These are phyloP conservation scores for Agrocybe chaxingu DNA, from an alignment of 768 basidiomycete species.

Conservation along the genomic window DNA sequence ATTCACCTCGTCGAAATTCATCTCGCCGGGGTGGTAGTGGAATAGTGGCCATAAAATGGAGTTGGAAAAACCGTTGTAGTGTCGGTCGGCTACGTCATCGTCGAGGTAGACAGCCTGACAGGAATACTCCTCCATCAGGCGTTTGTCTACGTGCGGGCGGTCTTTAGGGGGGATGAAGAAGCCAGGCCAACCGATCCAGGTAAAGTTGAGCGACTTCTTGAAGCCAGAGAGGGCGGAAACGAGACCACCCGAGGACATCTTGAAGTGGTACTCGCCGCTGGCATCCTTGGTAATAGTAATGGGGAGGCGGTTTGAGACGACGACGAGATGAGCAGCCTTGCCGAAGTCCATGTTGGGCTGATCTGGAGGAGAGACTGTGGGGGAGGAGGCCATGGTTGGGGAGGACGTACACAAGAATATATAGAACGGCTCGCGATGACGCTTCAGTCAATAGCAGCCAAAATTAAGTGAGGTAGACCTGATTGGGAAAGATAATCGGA, in stretches of 20 bases:
- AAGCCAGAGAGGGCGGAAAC: conserved; percentile 96
- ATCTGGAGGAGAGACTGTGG: conserved; percentile 24
- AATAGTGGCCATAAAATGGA: conserved; percentile 99
- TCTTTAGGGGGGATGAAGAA: conserved; percentile 93
- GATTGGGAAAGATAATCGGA: conserved; percentile 32
- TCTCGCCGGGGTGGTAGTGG: conserved; percentile 99
- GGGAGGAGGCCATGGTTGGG: conserved; percentile 23
- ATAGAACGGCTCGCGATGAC: conserved; percentile 15
- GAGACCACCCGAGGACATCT: conserved; percentile 98
- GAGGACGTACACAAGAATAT: conserved; percentile 14
- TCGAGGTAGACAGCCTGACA: conserved; percentile 98
- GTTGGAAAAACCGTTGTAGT: conserved; percentile 99
- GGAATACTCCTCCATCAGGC: conserved; percentile 91
- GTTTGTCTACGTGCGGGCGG: conserved; percentile 85
- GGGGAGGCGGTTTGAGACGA: conserved; percentile 94
- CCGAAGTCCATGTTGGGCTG: conserved; percentile 41
- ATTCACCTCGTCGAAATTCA: conserved; percentile 99
- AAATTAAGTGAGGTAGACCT: conserved; percentile 24
- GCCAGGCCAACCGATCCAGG: conserved; percentile 96
- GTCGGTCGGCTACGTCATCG: conserved; percentile 96
- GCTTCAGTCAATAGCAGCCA: conserved; percentile 18
- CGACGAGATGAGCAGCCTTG: conserved; percentile 75
- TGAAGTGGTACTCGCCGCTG: conserved; percentile 92
- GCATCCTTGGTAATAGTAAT: conserved; percentile 95
- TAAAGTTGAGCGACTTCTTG: conserved; percentile 97